Evolutionary conservation across 2,329 filamentous ascomycete genomes (phyloP).

Genomic region (Venturia effusa): DNA sequence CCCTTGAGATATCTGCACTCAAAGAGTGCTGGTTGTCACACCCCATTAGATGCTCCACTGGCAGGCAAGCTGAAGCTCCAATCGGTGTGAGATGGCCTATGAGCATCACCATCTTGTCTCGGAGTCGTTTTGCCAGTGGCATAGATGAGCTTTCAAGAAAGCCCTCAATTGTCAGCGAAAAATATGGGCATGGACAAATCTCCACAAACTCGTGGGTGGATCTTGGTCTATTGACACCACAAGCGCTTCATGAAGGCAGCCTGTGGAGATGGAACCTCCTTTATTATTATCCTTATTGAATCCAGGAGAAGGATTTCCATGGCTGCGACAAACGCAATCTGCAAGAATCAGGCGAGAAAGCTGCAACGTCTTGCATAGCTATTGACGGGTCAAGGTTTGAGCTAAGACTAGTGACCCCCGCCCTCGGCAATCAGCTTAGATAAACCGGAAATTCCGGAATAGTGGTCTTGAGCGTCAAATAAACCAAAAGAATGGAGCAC

Average conservation of each 20-base stretch:
- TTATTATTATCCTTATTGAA: no score
- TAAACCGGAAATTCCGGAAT: not conserved
- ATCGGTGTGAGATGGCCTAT: not conserved
- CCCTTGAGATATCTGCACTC: no score
- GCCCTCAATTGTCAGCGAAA: no score
- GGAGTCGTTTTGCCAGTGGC: not conserved
- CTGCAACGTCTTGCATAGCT: not conserved
- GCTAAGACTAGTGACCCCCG: not conserved
- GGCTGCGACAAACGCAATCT: not conserved
- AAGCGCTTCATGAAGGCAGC: no score
- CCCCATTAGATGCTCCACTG: no score
- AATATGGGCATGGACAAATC: not conserved
- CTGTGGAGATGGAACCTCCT: no score
- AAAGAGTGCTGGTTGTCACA: no score
- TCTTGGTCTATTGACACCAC: not conserved
- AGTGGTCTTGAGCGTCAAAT: not conserved
- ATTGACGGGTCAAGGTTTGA: not conserved
- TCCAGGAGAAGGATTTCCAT: not conserved
- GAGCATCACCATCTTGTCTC: not conserved
- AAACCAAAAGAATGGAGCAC: not conserved
- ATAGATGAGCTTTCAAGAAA: not conserved
- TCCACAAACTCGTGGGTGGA: not conserved
- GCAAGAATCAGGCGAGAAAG: not conserved
- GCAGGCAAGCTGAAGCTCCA: no score
- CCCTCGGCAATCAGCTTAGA: slow-evolving; percentile 2